A percentile compares a stretch with the other conserved stretches of the same genome.
Conservation (phyloP, 495 filamentous ascomycete genomes). For the Podospora fimiseda region DNA sequence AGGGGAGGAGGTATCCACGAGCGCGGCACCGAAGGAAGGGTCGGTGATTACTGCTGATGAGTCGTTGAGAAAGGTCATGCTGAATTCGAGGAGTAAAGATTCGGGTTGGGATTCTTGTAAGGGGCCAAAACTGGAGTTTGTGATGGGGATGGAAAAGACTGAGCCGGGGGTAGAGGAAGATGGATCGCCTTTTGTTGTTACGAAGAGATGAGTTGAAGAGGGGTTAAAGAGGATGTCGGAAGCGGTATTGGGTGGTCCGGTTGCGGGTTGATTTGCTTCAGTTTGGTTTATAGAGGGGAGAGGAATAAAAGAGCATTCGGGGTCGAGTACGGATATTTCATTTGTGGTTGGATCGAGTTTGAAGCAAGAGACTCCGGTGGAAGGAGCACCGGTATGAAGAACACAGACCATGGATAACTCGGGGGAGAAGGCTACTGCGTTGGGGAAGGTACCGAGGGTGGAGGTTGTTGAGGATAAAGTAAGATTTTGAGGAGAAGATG, state of each 20-base stretch:
- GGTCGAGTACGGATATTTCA: too few species aligned
- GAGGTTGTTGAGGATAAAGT: constrained; percentile 19
- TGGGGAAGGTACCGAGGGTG: constrained; percentile 48
- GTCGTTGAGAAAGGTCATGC: background rate
- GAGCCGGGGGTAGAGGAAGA: background rate
- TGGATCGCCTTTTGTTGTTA: constrained; percentile 50
- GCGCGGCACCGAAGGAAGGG: background rate
- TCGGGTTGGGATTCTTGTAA: background rate
- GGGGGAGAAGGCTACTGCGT: constrained; percentile 44
- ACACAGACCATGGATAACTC: constrained; percentile 47
- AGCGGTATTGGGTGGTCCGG: constrained; percentile 46
- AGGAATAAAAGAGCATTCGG: too few species aligned
- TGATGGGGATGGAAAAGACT: background rate
- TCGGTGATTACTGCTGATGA: background rate
- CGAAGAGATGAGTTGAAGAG: constrained; percentile 42
- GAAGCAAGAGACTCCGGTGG: constrained; percentile 47
- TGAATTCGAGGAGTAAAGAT: background rate
- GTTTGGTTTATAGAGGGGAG: too few species aligned
- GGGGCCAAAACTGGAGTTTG: background rate
- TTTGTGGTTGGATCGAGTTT: constrained; percentile 23
- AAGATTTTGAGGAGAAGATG: constrained; percentile 34
- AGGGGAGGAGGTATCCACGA: background rate
- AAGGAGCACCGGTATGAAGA: constrained; percentile 39
- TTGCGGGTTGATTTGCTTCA: constrained; percentile 46
- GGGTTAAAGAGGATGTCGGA: constrained; percentile 48